These are phyloP conservation scores for Phytophthora sp. DNA, from an alignment of 352 stramenopile genomes.

Conservation along the genomic window DNA sequence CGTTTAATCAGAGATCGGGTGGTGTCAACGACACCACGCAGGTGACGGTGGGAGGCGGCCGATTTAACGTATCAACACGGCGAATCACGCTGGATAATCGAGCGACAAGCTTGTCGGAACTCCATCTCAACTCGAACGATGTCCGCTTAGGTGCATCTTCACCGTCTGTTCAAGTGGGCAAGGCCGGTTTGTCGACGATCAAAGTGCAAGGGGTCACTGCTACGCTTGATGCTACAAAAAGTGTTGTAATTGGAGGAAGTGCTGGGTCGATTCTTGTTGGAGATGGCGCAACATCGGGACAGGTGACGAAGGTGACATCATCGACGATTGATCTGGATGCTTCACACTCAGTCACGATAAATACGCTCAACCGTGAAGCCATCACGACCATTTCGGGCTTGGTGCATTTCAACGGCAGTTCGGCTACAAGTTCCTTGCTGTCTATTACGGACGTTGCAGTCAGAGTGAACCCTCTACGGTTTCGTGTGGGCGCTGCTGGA, in stretches of 20 bases:
- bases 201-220: constrained; percentile 30
- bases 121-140: constrained; percentile 51
- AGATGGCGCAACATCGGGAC: constrained; percentile 20
- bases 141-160: constrained; percentile 44
- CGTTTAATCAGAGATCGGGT: constrained; percentile 53
- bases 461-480: constrained; percentile 28
- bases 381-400: constrained; percentile 39
- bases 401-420: constrained; percentile 41
- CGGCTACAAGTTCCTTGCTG: constrained; percentile 23
- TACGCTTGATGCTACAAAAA: constrained; percentile 36
- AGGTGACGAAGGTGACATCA: constrained; percentile 44
- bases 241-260: constrained; percentile 33
- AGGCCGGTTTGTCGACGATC: constrained; percentile 27
- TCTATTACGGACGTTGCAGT: constrained; percentile 34
- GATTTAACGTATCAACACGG: constrained; percentile 49
- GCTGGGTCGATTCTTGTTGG: constrained; percentile 39
- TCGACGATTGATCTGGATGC: constrained; percentile 41
- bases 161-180: constrained; percentile 41
- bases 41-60: constrained; percentile 50
- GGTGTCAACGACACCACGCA: constrained; percentile 48
- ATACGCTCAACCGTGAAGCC: constrained; percentile 25
- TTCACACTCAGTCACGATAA: constrained; percentile 33
- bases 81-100: constrained; percentile 57
- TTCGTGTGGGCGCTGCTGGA: constrained; percentile 38
- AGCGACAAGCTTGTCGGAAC: constrained; percentile 39